Evolutionary conservation across 129 eudicot species (phyloP), one percentile per base, ranked within the genome.

Genomic region (Rutidosis leptorrhynchoides): DNA sequence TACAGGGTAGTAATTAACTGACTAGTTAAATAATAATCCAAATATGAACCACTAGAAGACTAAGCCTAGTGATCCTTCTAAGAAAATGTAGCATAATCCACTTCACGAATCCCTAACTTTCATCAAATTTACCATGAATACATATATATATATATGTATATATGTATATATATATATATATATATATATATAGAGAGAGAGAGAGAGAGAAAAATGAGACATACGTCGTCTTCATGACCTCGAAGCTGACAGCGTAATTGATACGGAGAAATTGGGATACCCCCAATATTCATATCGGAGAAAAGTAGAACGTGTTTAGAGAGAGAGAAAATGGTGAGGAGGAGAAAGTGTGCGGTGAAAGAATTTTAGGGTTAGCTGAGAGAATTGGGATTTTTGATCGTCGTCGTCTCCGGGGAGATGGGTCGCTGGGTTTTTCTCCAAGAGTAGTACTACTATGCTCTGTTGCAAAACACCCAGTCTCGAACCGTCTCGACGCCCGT

Each of bases 191-290:
- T n/a, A n/a, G n/a, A n/a, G n/a, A n/a, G n/a, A n/a, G n/a, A n/a
- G n/a, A n/a, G n/a, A n/a, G n/a, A 49, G 62, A 51, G 64, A 49
- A 30, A 69, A 28, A 35, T 58, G 67, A 71, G 51, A 65, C 42
- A 21, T 88, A 93, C 98, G 48, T 93, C 98, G 68, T 82, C 98
- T 68, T 93, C 95, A 70, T 85, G 98, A 68, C 98, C 98, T 40
- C 72, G 81, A 52, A 93, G 95, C 74, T 93, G 85, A 57, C 83
- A 80, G 53, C 96, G 81, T 60, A 93, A 73, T 52, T 72, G 81
- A 68, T 85, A 88, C 77, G 74, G 73, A 9, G 68, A 53, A 43
- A 71, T 78, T 68, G 86, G 95, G 82, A 93, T 72, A 66, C 86
- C 98, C 98, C n/a, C n/a, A n/a, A 93, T 92, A 27, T 74, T 74